These are phyloP conservation scores for Prorocentrum cordatum DNA, from an alignment of 169 alveolate genomes.

Conservation along the genomic window DNA sequence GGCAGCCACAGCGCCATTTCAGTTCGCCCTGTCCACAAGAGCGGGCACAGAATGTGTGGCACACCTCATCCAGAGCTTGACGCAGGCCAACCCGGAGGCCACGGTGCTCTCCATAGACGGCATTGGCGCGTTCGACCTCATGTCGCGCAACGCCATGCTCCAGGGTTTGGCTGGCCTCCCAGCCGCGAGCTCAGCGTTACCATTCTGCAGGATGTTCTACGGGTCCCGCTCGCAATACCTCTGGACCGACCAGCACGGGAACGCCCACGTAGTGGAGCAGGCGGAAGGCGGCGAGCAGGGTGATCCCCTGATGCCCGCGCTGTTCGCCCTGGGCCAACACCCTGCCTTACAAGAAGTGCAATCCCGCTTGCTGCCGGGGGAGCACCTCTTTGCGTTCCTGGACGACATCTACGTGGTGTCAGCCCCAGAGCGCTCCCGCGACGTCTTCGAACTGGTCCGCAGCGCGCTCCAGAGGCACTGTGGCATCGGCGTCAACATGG, in stretches of 20 bases:
- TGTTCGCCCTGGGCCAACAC: not conserved
- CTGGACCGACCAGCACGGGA: not conserved
- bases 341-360: not conserved
- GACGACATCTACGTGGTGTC: not conserved
- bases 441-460: not conserved
- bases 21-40: not conserved
- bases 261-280: not conserved
- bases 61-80: not conserved
- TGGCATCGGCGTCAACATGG: not conserved
- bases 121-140: not conserved
- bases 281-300: slow-evolving; percentile 1
- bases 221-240: not conserved
- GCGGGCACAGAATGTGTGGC: not conserved
- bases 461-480: not conserved
- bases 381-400: not conserved
- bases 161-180: not conserved
- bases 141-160: not conserved
- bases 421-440: not conserved
- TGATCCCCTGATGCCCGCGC: not conserved
- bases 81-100: not conserved
- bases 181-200: not conserved
- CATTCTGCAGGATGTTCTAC: not conserved
- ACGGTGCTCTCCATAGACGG: not conserved
- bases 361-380: not conserved
- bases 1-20: not conserved